phyloP scores from a whole-genome alignment of 805 yeast species.

The Lipomyces japonicus region DNA sequence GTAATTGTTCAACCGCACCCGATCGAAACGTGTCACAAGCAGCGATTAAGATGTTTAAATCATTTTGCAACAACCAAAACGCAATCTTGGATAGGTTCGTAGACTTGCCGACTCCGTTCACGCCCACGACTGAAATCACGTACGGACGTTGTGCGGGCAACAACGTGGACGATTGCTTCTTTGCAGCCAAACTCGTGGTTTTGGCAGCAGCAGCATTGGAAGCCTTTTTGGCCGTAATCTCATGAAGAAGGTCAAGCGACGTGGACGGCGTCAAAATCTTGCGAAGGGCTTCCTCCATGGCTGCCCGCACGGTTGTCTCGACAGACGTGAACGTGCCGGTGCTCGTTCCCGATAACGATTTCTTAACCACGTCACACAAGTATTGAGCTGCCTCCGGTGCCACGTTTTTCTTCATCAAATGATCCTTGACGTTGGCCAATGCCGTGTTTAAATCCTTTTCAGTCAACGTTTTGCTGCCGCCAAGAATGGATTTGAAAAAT shows the following conservation, averaged over 20 bases:
- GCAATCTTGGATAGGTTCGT: constrained; percentile 92
- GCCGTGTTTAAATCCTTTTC: constrained; percentile 63
- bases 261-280: constrained; percentile 86
- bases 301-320: constrained; percentile 59
- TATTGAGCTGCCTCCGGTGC: constrained; percentile 83
- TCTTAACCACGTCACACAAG: constrained; percentile 65
- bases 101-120: constrained; percentile 96
- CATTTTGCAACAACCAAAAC: constrained; percentile 90
- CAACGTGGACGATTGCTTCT: no score
- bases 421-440: constrained; percentile 63
- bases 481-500: constrained; percentile 57
- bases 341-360: constrained; percentile 66
- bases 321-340: constrained; percentile 72
- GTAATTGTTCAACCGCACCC: constrained; percentile 96
- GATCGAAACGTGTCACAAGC: constrained; percentile 98
- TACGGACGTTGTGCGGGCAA: constrained; percentile 67
- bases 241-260: constrained; percentile 79
- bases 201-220: constrained; percentile 27
- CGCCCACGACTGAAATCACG: constrained; percentile 96
- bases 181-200: no score
- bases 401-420: constrained; percentile 78
- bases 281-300: constrained; percentile 53
- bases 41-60: constrained; percentile 78
- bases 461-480: constrained; percentile 69
- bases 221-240: constrained; percentile 48